phyloP scores from a whole-genome alignment of 305 asterid genomes.

The Salvia sclarea region DNA sequence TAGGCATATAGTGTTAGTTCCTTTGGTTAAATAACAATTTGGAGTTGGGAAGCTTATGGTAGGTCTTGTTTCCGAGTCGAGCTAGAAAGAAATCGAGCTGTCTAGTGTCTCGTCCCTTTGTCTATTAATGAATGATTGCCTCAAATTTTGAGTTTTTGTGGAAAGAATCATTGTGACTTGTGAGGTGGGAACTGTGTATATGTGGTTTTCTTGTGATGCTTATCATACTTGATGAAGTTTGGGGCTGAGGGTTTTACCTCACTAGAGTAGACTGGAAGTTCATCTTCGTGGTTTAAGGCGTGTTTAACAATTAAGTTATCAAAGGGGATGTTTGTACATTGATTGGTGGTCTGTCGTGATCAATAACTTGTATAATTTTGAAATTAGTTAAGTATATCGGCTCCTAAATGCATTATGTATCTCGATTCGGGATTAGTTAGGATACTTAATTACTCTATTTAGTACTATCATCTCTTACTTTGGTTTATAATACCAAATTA shows the following conservation, averaged over 20 bases:
- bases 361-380: background rate
- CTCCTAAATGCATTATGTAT: constrained; percentile 1
- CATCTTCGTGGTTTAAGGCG: no score
- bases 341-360: background rate
- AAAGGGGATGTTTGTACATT: background rate
- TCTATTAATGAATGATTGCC: no score
- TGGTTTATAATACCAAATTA: background rate
- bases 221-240: background rate
- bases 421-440: background rate
- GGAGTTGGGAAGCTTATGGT: no score
- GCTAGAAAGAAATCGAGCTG: no score
- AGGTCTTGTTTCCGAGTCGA: no score
- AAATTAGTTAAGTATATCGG: background rate
- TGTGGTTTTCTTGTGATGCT: background rate
- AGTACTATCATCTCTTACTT: background rate
- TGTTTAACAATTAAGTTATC: background rate
- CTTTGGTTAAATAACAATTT: no score
- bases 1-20: no score
- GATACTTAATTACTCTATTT: background rate
- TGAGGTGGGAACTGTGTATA: background rate
- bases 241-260: constrained; percentile 1
- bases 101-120: no score
- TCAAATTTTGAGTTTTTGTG: background rate
- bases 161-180: background rate
- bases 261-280: background rate